Evolutionary conservation across 1,284 basidiomycete species (phyloP), one percentile per base, ranked within the genome.

Genomic region (Tylopilus microsporus): DNA sequence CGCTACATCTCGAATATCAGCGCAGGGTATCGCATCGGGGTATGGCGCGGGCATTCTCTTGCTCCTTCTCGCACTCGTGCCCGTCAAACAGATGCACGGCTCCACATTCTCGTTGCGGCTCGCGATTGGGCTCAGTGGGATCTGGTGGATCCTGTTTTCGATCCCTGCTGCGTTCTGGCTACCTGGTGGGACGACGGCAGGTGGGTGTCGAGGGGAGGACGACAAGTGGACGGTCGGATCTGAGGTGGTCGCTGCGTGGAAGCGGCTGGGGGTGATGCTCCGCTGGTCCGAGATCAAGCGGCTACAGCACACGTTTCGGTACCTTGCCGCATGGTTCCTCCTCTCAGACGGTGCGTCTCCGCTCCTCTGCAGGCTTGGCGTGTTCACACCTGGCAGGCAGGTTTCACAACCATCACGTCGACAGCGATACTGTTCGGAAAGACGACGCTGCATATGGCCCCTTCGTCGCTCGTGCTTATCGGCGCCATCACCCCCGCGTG

Each of bases 281-380:
- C 76, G 76, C 1, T 85, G 82, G 75, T 71, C 71, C 5, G 85
- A 94, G 68, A 83, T 94, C 39, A 81, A 79, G 70, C 81, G 80
- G 59, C 76, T 95, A n/a, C 79, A 81, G 41, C 88, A 92, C 67
- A 91, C 93, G 0, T 97, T 94, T 76, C 80, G 81, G 59, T 95
- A 92, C 67, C 85, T 96, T 45, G 80, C 86, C 5, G 91, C 94
- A 0, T 96, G 94, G 92, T 93, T 96, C 69, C 80, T 96, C 15
- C 82, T 97, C 36, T 92, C 90, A 1, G 93, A 96, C 68, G 91
- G 91, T 91, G 54, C 53, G 82, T 70, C 43, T n/a, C 25, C 25
- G 25, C 25, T 25, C 25, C 25, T 25, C 25, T 25, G 25, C 25
- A 25, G 25, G 25, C 25, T 25, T 25, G 25, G 25, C 25, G 25